Percentiles rank a stretch among this genome's conserved stretches.
These are phyloP conservation scores for Hortiboletus campestris DNA, from an alignment of 768 basidiomycete species.

Conservation along the genomic window DNA sequence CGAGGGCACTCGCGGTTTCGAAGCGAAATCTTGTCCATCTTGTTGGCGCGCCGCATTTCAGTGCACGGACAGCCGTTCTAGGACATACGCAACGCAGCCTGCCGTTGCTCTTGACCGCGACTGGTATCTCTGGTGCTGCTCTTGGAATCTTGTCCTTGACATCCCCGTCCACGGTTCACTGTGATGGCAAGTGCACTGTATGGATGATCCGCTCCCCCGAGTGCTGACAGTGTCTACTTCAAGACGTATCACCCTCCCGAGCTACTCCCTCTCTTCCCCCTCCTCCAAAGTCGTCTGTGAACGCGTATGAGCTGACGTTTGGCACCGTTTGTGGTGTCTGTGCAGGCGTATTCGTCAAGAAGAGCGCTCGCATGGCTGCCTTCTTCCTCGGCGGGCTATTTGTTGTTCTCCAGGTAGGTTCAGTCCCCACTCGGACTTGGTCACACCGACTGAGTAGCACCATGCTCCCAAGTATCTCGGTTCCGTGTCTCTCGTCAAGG, in stretches of 20 bases:
- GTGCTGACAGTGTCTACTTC: slow-evolving; percentile 3
- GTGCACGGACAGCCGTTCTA: not conserved
- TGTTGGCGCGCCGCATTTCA: not conserved
- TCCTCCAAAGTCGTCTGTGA: slow-evolving; percentile 72
- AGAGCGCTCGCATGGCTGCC: slow-evolving; percentile 81
- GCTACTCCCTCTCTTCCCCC: slow-evolving; percentile 30
- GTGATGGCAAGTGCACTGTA: slow-evolving; percentile 46
- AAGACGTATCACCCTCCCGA: slow-evolving; percentile 10
- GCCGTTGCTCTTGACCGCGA: slow-evolving; percentile 25
- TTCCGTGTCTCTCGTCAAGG: slow-evolving; percentile 65
- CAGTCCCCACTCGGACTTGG: not conserved
- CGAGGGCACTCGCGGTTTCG: slow-evolving; percentile 1
- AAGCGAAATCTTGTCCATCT: not conserved
- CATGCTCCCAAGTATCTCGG: slow-evolving; percentile 68
- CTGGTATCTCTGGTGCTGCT: slow-evolving; percentile 41
- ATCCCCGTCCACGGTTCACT: slow-evolving; percentile 39
- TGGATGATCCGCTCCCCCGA: not conserved
- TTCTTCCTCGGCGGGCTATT: slow-evolving; percentile 90
- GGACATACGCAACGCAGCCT: slow-evolving; percentile 8
- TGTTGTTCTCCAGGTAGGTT: slow-evolving; percentile 80
- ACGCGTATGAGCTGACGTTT: slow-evolving; percentile 78
- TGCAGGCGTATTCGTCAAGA: slow-evolving; percentile 92
- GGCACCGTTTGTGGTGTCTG: slow-evolving; percentile 88
- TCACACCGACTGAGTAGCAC: not conserved
- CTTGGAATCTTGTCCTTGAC: slow-evolving; percentile 42